These are phyloP conservation scores for Mortierella antarctica DNA, from an alignment of 192 early-diverging fungal species.

Conservation along the genomic window DNA sequence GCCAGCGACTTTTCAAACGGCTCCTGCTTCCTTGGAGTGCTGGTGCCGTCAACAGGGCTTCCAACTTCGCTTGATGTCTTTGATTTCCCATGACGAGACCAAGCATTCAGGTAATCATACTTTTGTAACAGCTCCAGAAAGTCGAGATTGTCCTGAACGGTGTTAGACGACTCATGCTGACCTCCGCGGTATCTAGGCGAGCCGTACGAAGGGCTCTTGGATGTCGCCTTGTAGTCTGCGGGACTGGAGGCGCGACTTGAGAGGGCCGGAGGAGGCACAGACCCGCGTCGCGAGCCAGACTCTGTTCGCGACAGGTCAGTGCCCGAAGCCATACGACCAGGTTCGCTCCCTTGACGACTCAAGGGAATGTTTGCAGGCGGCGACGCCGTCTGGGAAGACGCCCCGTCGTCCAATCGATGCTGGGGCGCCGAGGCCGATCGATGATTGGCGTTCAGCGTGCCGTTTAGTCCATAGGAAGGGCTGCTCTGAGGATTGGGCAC, in stretches of 20 bases:
- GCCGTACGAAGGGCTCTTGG: conserved; percentile 28
- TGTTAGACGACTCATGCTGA: conserved; percentile 17
- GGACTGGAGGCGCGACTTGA: conserved; percentile 40
- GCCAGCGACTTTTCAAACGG: conserved; percentile 44
- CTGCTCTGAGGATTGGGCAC: conserved; percentile 36
- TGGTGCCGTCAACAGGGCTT: conserved; percentile 40
- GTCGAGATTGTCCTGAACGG: conserved; percentile 46
- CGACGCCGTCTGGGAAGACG: conserved; percentile 1
- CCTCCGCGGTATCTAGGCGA: conserved; percentile 20
- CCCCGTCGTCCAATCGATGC: conserved; percentile 14
- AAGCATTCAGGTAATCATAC: conserved; percentile 44
- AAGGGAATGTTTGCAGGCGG: conserved; percentile 10
- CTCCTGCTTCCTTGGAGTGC: conserved; percentile 31
- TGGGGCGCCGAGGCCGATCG: conserved; percentile 2
- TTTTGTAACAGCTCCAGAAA: conserved; percentile 40
- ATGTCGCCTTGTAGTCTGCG: conserved; percentile 16
- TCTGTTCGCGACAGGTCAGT: conserved; percentile 21
- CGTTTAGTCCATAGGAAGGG: conserved; percentile 17
- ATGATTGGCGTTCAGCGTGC: background rate
- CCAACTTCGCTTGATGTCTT: conserved; percentile 28
- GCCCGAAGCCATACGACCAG: conserved; percentile 1
- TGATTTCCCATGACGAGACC: conserved; percentile 45
- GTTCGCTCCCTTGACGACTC: conserved; percentile 27
- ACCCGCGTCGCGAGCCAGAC: conserved; percentile 43
- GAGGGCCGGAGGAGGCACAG: conserved; percentile 5